Conservation (phyloP, 257 asterid genomes). For the Ocimum tenuiflorum region DNA sequence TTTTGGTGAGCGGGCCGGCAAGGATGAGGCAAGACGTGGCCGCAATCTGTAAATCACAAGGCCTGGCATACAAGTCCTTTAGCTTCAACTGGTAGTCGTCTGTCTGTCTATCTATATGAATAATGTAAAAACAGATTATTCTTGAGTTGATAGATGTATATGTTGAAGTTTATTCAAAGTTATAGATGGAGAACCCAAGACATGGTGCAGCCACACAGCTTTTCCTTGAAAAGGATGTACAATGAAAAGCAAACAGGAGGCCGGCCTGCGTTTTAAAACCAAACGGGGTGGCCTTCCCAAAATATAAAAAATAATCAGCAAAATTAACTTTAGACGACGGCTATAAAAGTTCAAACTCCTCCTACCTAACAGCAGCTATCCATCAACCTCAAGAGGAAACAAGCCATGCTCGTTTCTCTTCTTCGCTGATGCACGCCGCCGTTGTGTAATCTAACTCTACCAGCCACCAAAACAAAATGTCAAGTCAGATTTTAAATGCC, state of each 20-base stretch:
- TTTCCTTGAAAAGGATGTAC: conserved; percentile 22
- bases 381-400: conserved; percentile 29
- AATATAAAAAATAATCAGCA: conserved; percentile 25
- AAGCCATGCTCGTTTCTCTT: conserved; percentile 19
- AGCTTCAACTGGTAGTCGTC: conserved; percentile 41
- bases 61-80: conserved; percentile 35
- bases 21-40: conserved; percentile 49
- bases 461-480: background rate
- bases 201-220: no score
- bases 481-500: conserved; percentile 25
- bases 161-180: no score
- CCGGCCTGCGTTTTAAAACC: conserved; percentile 14
- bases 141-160: no score
- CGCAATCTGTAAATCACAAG: conserved; percentile 32
- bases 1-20: conserved; percentile 43
- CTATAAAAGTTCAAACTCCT: conserved; percentile 8
- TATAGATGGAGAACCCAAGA: no score
- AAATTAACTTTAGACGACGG: conserved; percentile 18
- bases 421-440: conserved; percentile 13
- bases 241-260: background rate
- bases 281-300: conserved; percentile 21
- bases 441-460: conserved; percentile 15
- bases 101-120: no score
- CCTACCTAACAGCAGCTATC: conserved; percentile 28
- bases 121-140: no score